Evolutionary conservation across 2,329 filamentous ascomycete species (phyloP), one percentile per base, ranked within the genome.

Genomic region (Penicillium sp.): DNA sequence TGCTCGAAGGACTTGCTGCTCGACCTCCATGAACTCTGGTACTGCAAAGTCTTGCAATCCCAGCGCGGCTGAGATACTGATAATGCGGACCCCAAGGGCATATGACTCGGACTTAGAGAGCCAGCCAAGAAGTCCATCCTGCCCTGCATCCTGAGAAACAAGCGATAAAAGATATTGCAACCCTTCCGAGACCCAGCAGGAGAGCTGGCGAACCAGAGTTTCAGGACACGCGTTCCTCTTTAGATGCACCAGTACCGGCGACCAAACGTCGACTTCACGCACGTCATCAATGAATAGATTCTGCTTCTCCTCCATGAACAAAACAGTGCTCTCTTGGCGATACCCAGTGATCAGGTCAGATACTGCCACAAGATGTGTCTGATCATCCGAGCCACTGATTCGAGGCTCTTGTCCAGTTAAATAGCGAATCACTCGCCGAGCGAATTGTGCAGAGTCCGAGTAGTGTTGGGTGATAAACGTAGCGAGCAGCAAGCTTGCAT

Each of bases 201-300:
- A 61, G 5, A 72, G 55, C 10, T 63, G 55, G 5, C 46, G 44
- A 9, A 66, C 41, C 7, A 62, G 40, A 8, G 43, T 40, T 4
- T 64, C 51, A 4, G 65, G 51, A 2, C 70, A 62, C 3, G 67
- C 54, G 7, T 41, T 18, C n/a, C 52, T 36, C 3, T 59, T 53
- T 3, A 78, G 51, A 0, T 59, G 53, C 5, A 61, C 55, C 24
- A 89, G 73, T 2, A 83, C 75, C 13, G 68, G 69, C 0, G 80
- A 73, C 91, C 91, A 97, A n/a, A 84, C 69, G 15, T 79, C 74
- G 3, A 85, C 79, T 69, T 97, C 92, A 41, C 85, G 80, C 5
- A 90, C 83, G 60, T 91, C 86, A 68, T 97, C 93, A 43, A 93
- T 78, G 69, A 90, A 97, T n/a, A 97, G 80, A 67, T 99, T 99